A percentile compares a stretch with the other conserved stretches of the same genome.
These are phyloP conservation scores for Erigeron philadelphicus DNA, from an alignment of 140 eudicot genomes.

Conservation along the genomic window DNA sequence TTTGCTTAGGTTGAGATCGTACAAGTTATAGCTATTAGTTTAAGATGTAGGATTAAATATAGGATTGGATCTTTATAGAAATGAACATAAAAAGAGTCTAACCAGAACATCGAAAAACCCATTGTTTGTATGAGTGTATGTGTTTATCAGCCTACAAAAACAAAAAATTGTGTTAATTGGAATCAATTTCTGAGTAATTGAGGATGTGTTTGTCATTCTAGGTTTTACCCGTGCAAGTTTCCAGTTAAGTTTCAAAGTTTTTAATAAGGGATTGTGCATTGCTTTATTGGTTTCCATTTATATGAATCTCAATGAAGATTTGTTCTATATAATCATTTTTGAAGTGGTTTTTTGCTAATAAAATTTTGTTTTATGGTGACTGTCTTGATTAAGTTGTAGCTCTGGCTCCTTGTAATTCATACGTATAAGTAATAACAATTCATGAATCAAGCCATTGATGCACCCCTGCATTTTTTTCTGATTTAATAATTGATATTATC, in stretches of 20 bases:
- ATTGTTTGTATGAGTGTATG: slow-evolving; percentile 7
- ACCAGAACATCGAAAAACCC: neutral
- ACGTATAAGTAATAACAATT: neutral
- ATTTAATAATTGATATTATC: neutral
- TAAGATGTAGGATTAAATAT: neutral
- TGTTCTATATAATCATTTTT: too few relatives aligned
- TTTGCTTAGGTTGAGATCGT: slow-evolving; percentile 11
- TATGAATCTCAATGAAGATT: neutral
- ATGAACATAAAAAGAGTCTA: slow-evolving; percentile 17
- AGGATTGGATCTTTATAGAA: slow-evolving; percentile 11
- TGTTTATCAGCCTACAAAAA: slow-evolving; percentile 5
- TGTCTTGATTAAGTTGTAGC: neutral
- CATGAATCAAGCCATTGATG: slow-evolving; percentile 6
- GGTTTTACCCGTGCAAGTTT: neutral
- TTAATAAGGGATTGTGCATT: neutral
- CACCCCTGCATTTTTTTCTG: neutral
- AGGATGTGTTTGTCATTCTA: neutral
- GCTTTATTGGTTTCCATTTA: neutral
- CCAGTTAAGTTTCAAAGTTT: neutral
- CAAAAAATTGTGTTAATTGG: neutral
- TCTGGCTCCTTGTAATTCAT: neutral
- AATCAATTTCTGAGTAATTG: neutral
- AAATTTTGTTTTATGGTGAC: neutral
- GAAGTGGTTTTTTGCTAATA: neutral
- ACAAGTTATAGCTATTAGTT: neutral